Evolutionary conservation across 257 asterid genomes (phyloP), one percentile per base, ranked within the genome.

Genomic region (Gentiana macrophylla): DNA sequence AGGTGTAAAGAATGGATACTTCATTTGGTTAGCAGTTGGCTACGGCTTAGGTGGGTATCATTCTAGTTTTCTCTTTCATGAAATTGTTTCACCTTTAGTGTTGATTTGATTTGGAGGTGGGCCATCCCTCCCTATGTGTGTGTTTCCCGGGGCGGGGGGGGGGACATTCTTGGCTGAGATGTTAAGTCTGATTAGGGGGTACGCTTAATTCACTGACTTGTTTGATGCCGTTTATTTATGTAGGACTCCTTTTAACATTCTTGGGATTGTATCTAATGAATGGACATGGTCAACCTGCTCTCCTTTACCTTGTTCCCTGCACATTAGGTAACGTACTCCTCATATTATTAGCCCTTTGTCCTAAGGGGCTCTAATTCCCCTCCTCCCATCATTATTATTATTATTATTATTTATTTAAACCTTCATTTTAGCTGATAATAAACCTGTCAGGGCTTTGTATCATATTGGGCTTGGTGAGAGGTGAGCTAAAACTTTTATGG

Each of bases 231-330:
- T 69, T 46, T n/a, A 74, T 66, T 60, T 36, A 49, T 73, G 81
- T 94, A 90, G 97, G 97, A 43, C 80, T 90, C 53, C 8, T 74
- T 37, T 72, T 79, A 35, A 86, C 97, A 36, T 90, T 84, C 71
- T 37, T 84, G 57, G 97, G 83, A 51, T 65, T 90, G 85, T 90
- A 84, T 71, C 77, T 90, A 69, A 90, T 90, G 97, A 50, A 82
- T 32, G 97, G 95, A 37, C 86, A 86, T 43, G 97, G 97, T 58
- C 95, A 89, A 65, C 97, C 97, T 0, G 97, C 97, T 55, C 94
- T 90, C 62, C 88, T 90, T 53, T 90, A 90, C 74, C 88, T 90
- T 57, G 97, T 90, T 60, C 97, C 97, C 0, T 90, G 94, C 65
- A 86, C 97, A 49, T 68, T 90, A 47, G 96, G 97, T 90, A 77